Base-by-base conservation (phyloP, 164 flowering plant genomes). In the Vitis rotundifolia region DNA sequence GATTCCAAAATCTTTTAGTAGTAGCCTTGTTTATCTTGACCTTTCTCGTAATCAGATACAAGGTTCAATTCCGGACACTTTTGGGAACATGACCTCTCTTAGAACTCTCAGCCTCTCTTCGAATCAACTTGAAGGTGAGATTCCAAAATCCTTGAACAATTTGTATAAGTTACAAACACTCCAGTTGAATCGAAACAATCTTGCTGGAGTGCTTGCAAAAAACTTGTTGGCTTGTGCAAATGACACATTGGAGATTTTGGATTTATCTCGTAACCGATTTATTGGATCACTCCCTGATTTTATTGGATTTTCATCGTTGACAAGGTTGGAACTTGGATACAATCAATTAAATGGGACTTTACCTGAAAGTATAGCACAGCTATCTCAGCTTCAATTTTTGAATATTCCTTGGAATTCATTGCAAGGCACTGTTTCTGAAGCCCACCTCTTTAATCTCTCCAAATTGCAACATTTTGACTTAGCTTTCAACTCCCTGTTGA, bases 241-340 rank as follows among this genome's bases (percentile, higher is more conserved):
- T 16, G 13, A 47, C n/a, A 8, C 50, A 8, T 22, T 66, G 22
- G 58, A 65, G 29, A 5, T 2, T 47, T 47, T 78, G 53, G 7
- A 15, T 2, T 9, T 78, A 14, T 5, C 11, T 44, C 29, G 0
- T 5, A 79, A 73, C 49, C 11, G 13, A 3, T 44, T 79, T 8
- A 65, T 8, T 37, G 82, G 79, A 3, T 29, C 69, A 10, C 16
- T 79, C 47, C 76, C 77, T 9, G 64, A 70, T 53, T 12, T 66
- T 29, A 48, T 61, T 7, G n/a, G 5, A 16, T 72, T 73, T 71
- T 50, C 71, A 12, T 70, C 77, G 10, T 52, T 77, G 63, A 61
- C 3, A 59, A 59, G 63, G 5, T 51, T 77, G 12, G 0, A 12
- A 53, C n/a, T 77, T 9, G 2, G 5, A 5, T 3, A 11, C 9